phyloP scores from a whole-genome alignment of 352 stramenopile genomes.

The Globisporangium iwayamae region DNA sequence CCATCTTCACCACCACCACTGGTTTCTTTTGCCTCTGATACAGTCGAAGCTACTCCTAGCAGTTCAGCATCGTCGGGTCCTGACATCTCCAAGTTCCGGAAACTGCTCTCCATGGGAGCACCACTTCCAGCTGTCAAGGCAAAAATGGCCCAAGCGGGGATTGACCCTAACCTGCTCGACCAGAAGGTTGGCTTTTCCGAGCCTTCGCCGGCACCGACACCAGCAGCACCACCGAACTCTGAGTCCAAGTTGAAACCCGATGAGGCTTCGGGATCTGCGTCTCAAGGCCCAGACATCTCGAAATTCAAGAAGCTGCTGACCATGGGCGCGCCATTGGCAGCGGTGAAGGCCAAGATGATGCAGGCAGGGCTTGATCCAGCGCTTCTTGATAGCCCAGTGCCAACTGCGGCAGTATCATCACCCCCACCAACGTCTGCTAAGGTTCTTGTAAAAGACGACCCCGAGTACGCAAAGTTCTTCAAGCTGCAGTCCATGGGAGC shows the following conservation, averaged over 20 bases:
- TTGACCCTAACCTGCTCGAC: slow-evolving; percentile 52
- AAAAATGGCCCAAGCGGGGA: slow-evolving; percentile 60
- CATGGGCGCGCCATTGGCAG: slow-evolving; percentile 55
- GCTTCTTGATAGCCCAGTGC: slow-evolving; percentile 32
- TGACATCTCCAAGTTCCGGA: slow-evolving; percentile 56
- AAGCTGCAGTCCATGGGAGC: slow-evolving; percentile 65
- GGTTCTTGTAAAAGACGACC: slow-evolving; percentile 46
- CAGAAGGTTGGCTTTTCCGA: slow-evolving; percentile 14
- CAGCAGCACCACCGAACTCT: neutral
- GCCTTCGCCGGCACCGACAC: neutral
- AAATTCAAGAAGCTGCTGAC: slow-evolving; percentile 66
- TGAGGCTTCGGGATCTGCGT: slow-evolving; percentile 14
- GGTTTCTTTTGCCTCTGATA: neutral
- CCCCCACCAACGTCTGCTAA: neutral
- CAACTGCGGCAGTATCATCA: neutral
- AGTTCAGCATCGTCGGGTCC: slow-evolving; percentile 9
- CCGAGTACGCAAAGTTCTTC: slow-evolving; percentile 64
- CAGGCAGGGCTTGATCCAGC: slow-evolving; percentile 59
- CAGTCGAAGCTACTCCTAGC: neutral
- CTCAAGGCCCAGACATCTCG: slow-evolving; percentile 22
- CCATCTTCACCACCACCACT: neutral
- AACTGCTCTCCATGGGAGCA: slow-evolving; percentile 61
- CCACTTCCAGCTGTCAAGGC: slow-evolving; percentile 52
- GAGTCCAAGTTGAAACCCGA: slow-evolving; percentile 5
- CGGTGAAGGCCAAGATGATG: slow-evolving; percentile 65